Conservation (phyloP, 2,329 filamentous ascomycete genomes). For the Pseudogymnoascus pannorum region DNA sequence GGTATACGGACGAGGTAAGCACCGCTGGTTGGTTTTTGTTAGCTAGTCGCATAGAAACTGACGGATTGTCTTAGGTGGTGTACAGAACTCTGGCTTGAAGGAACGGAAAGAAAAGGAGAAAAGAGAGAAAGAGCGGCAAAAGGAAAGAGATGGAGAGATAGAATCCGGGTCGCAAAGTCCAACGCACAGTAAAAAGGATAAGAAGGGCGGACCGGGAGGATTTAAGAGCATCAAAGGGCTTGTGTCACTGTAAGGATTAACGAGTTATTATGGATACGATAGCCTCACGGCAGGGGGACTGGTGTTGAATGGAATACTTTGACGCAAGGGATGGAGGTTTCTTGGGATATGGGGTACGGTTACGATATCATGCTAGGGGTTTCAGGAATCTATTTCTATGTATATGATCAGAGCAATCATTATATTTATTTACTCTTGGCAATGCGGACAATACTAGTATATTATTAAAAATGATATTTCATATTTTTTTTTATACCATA, state of each 20-base stretch:
- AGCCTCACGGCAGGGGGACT: not conserved
- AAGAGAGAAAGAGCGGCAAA: conserved; percentile 14
- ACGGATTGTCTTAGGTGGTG: conserved; percentile 35
- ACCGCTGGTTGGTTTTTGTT: conserved; percentile 2
- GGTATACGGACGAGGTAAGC: conserved; percentile 48
- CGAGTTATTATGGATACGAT: not conserved
- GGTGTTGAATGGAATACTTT: not conserved
- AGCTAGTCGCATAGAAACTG: conserved; percentile 37
- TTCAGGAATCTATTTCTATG: not conserved
- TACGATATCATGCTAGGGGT: not conserved
- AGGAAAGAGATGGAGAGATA: conserved; percentile 13
- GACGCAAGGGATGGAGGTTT: not conserved
- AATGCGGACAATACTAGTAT: not conserved
- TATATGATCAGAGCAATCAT: not conserved
- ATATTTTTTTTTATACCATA: too few species aligned
- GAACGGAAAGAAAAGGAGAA: conserved; percentile 19
- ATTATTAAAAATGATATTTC: too few species aligned
- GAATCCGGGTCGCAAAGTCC: conserved; percentile 16
- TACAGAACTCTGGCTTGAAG: conserved; percentile 33
- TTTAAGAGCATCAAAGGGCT: conserved; percentile 34
- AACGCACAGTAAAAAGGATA: conserved; percentile 39
- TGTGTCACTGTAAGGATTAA: conserved; percentile 10
- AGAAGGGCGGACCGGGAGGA: conserved; percentile 31
- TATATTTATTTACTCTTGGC: not conserved
- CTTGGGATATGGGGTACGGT: not conserved